A percentile compares a stretch with the other conserved stretches of the same genome.
Evolutionary conservation across 805 yeast species (phyloP).

Genomic region (Candida peoriensis): DNA sequence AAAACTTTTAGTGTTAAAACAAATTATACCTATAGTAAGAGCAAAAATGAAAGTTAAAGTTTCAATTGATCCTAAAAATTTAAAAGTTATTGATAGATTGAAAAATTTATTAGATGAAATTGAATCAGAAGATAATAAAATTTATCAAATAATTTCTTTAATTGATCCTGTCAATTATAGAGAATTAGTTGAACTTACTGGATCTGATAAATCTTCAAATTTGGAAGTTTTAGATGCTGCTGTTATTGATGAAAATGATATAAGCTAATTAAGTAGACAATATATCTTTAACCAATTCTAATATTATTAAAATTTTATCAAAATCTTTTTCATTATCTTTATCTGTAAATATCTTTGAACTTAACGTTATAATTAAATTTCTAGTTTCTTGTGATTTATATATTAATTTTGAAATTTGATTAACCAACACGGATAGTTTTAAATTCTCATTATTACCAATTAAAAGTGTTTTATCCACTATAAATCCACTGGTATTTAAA

Average conservation of each 20-base stretch:
- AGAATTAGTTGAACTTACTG: conserved; percentile 55
- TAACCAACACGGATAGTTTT: conserved; percentile 16
- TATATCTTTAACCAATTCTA: conserved; percentile 11
- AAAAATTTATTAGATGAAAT: conserved; percentile 38
- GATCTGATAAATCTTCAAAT: conserved; percentile 49
- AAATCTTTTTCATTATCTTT: conserved; percentile 8
- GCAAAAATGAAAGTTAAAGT: conserved; percentile 88
- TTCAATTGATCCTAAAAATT: conserved; percentile 49
- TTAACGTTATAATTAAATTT: conserved; percentile 18
- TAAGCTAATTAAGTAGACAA: too few relatives aligned
- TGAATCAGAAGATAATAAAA: conserved; percentile 37
- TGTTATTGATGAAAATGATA: conserved; percentile 60
- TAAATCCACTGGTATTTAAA: conserved; percentile 29
- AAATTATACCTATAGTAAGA: conserved; percentile 87
- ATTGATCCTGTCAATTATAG: conserved; percentile 86
- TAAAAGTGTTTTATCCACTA: conserved; percentile 27
- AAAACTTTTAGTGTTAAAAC: conserved; percentile 65
- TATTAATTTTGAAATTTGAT: conserved; percentile 20
- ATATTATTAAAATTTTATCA: conserved; percentile 13
- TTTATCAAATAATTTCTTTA: conserved; percentile 56
- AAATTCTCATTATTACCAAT: conserved; percentile 17
- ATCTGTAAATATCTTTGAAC: conserved; percentile 20
- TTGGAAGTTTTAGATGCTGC: conserved; percentile 88
- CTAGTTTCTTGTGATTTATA: conserved; percentile 15
- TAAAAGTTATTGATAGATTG: conserved; percentile 38